phyloP scores from a whole-genome alignment of 768 basidiomycete genomes.

The Boletus sensibilis region DNA sequence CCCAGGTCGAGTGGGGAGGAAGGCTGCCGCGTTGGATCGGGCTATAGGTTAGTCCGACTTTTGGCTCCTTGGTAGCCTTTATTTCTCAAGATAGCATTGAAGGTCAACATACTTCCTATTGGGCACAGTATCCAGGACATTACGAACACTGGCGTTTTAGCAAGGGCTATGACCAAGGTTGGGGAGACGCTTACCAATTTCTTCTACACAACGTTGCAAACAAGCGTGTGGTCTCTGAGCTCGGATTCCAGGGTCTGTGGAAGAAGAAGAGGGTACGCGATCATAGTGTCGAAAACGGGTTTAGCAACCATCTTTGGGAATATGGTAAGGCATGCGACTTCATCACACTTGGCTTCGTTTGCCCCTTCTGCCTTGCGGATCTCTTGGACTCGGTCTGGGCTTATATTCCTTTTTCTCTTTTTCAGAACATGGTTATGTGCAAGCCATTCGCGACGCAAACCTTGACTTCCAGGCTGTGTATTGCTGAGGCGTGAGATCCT shows the following conservation, averaged over 20 bases:
- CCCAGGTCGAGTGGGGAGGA: conserved; percentile 23
- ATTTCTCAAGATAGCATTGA: conserved; percentile 11
- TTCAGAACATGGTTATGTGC: conserved; percentile 60
- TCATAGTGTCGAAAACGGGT: conserved; percentile 43
- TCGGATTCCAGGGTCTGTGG: conserved; percentile 70
- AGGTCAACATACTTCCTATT: conserved; percentile 42
- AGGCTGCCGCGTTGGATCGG: conserved; percentile 28
- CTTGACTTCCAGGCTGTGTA: conserved; percentile 36
- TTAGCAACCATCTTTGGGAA: conserved; percentile 57
- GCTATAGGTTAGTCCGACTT: conserved; percentile 34
- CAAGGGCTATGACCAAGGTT: conserved; percentile 64
- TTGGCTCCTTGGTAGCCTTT: conserved; percentile 16
- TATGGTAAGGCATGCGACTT: conserved; percentile 42
- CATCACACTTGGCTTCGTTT: not conserved
- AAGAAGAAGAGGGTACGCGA: conserved; percentile 43
- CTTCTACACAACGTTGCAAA: conserved; percentile 31
- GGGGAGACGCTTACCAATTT: conserved; percentile 69
- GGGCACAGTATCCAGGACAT: conserved; percentile 49
- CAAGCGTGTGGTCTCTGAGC: conserved; percentile 42
- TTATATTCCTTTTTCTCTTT: not conserved
- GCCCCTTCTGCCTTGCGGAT: not conserved
- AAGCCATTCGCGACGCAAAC: conserved; percentile 48
- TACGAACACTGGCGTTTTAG: conserved; percentile 70
- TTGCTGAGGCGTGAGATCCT: conserved; percentile 25
- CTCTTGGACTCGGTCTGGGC: not conserved